These are phyloP conservation scores for Ambrosia trifida DNA, from an alignment of 129 eudicot genomes.

Conservation along the genomic window DNA sequence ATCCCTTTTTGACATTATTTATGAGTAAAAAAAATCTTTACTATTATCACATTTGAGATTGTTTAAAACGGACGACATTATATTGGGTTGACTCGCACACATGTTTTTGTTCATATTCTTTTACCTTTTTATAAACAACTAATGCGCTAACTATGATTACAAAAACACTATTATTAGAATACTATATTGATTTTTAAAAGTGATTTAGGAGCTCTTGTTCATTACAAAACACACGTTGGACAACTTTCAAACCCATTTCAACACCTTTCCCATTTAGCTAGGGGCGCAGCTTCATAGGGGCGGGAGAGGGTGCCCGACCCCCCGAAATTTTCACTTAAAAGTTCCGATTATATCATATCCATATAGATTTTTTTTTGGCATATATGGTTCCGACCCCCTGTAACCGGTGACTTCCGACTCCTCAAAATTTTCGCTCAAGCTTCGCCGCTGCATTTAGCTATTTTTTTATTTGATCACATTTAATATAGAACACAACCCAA, in stretches of 20 bases:
- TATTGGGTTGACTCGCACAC: neutral
- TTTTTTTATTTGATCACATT: neutral
- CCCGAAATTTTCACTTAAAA: too few relatives aligned
- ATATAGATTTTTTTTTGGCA: too few relatives aligned
- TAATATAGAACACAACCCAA: neutral
- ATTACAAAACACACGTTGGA: neutral
- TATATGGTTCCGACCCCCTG: too few relatives aligned
- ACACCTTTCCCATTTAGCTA: too few relatives aligned
- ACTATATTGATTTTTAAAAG: neutral
- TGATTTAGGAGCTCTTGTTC: neutral
- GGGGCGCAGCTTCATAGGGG: too few relatives aligned
- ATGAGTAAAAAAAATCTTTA: neutral
- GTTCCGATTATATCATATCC: too few relatives aligned
- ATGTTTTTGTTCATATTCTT: neutral
- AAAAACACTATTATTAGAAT: neutral
- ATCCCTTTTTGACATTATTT: neutral
- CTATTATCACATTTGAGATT: neutral
- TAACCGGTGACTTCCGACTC: too few relatives aligned
- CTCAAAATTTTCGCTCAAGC: too few relatives aligned
- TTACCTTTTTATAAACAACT: neutral
- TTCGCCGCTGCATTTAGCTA: too few relatives aligned
- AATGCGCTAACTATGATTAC: neutral
- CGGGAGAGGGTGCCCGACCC: too few relatives aligned
- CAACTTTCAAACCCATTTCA: too few relatives aligned
- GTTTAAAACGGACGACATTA: neutral